Percentiles rank a stretch among this genome's conserved stretches.
phyloP scores from a whole-genome alignment of 2,329 filamentous ascomycete genomes.

The Scedosporium minutisporum region DNA sequence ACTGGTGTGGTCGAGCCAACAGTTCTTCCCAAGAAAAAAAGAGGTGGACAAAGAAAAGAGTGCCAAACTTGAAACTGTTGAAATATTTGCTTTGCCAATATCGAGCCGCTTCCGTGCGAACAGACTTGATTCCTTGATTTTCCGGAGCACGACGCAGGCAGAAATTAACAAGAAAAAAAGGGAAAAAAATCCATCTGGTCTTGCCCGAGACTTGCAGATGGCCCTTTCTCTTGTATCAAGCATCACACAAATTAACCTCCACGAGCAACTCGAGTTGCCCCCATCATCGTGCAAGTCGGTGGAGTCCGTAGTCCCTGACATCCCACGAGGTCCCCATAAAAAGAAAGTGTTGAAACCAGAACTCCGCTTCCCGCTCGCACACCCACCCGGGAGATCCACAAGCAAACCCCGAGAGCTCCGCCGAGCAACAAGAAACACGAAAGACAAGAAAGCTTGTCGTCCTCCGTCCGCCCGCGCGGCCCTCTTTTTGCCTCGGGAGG shows the following conservation, averaged over 20 bases:
- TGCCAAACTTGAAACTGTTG: neutral
- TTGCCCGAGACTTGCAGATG: neutral
- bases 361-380: too few relatives aligned
- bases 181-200: neutral
- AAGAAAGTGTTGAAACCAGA: too few relatives aligned
- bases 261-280: neutral
- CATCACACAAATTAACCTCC: neutral
- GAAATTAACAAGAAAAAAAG: neutral
- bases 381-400: too few relatives aligned
- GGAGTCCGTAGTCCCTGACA: too few relatives aligned
- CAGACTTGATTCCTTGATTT: too few relatives aligned
- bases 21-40: slow-evolving; percentile 1
- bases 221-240: neutral
- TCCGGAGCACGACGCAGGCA: neutral
- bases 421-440: too few relatives aligned
- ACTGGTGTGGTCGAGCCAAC: slow-evolving; percentile 1
- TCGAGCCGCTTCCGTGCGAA: too few relatives aligned
- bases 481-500: neutral
- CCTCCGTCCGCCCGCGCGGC: neutral
- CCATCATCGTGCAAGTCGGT: neutral
- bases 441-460: neutral
- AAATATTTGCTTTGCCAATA: neutral
- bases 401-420: too few relatives aligned
- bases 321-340: too few relatives aligned
- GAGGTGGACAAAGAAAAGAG: neutral